phyloP scores from a whole-genome alignment of 345 rosid species.

The Balakata baccata region DNA sequence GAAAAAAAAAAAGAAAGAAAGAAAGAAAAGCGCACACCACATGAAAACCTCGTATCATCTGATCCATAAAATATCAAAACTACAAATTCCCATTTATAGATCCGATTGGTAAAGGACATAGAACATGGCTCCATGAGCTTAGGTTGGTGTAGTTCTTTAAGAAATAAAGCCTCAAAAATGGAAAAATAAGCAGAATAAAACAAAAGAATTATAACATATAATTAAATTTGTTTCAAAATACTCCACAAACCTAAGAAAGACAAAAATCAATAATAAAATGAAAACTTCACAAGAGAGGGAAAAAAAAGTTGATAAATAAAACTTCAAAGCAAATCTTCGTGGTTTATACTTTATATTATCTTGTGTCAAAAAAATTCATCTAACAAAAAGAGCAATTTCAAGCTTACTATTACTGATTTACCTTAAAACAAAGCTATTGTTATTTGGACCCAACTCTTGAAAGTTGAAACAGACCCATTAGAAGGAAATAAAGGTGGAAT shows the following conservation, averaged over 20 bases:
- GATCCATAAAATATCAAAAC: neutral
- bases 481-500: neutral
- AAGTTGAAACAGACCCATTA: slow-evolving; percentile 5
- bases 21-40: neutral
- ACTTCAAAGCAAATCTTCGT: too few species aligned
- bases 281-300: neutral
- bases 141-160: neutral
- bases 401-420: neutral
- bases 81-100: slow-evolving; percentile 1
- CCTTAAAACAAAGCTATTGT: neutral
- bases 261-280: neutral
- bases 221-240: neutral
- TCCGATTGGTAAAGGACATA: neutral
- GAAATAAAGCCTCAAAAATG: neutral
- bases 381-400: neutral
- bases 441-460: neutral
- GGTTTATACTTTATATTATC: too few species aligned
- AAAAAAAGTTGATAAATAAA: neutral
- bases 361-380: neutral
- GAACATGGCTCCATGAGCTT: neutral
- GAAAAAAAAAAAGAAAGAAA: neutral
- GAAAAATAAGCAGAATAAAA: neutral
- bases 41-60: neutral
- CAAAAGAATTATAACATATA: neutral
- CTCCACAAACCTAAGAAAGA: neutral